Base-by-base conservation (phyloP, 352 stramenopile genomes). In the Phytopythium helicoides region DNA sequence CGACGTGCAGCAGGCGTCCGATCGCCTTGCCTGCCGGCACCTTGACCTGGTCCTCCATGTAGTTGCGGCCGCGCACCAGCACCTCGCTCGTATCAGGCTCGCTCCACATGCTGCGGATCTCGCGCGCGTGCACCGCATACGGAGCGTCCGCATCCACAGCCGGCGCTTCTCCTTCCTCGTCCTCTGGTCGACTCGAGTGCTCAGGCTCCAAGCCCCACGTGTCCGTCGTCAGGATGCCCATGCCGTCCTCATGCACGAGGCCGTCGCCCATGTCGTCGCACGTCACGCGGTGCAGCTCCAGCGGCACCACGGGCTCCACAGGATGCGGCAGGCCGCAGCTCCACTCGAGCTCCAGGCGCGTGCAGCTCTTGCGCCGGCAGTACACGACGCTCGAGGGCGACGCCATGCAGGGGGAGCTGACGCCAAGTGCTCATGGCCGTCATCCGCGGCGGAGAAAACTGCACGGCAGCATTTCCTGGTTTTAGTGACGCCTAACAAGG, bases 1-100 rank as follows among this genome's bases (percentile, higher is more conserved):
- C 81, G 22, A 92, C 69, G 38, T 89, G 78, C 31, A 92, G 52
- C 28, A 93, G 55, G 45, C 64, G 67, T 8, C 78, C 81, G 15
- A 88, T 52, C 6, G 73, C 40, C 6, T 62, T 54, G 8, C 76
- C 71, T 12, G 64, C 71, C 0, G 71, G 39, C 39, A 56, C 58
- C 52, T 93, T 93, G 35, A 74, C 26, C 28, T 78, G 53, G 52
- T 89, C 80, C 11, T 64, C 56, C 50, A 88, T 47, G 50, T 93
- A 92, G 25, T 38, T 64, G 7, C 57, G 61, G 41, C 81, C 77
- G 1, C 81, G 81, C 39, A 93, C 81, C 18, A 66, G 58, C 21
- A 91, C 62, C 25, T 71, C 38, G 42, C 57, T 68, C 26, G 67
- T 55, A 54, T 82, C 67, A 14, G 83, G 76, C 33, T 87, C 76